These are phyloP conservation scores for Pseudopithomyces maydicus DNA, from an alignment of 2,329 filamentous ascomycete genomes.

Conservation along the genomic window DNA sequence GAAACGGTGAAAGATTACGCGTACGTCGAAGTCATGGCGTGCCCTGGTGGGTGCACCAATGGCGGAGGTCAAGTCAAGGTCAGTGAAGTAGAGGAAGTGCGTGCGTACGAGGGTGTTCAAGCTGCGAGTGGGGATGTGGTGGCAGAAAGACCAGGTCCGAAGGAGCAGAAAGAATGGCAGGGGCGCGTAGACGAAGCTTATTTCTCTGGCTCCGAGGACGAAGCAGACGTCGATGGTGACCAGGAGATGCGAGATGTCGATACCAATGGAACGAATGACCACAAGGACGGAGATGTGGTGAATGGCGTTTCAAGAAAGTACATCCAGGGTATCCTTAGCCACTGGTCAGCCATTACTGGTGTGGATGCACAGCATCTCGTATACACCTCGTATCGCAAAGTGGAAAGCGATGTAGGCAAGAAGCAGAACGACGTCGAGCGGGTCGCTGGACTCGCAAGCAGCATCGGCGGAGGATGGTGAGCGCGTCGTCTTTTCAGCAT, in stretches of 20 bases:
- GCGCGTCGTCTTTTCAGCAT: background rate
- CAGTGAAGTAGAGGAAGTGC: conserved; percentile 67
- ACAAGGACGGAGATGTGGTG: conserved; percentile 44
- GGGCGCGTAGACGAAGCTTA: conserved; percentile 70
- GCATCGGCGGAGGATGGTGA: conserved; percentile 92
- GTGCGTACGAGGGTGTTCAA: conserved; percentile 37
- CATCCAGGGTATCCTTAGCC: conserved; percentile 70
- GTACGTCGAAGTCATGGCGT: conserved; percentile 99
- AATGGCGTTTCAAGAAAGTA: conserved; percentile 69
- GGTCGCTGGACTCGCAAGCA: conserved; percentile 86
- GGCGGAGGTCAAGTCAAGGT: conserved; percentile 94
- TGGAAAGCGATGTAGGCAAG: conserved; percentile 89
- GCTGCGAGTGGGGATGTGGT: conserved; percentile 35
- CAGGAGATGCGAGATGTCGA: conserved; percentile 34
- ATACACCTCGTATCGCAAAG: conserved; percentile 87
- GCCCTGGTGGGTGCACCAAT: conserved; percentile 97
- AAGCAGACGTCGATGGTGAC: conserved; percentile 46
- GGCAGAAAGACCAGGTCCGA: conserved; percentile 65
- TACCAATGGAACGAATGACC: conserved; percentile 11
- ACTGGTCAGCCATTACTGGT: conserved; percentile 77
- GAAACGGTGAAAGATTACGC: conserved; percentile 73
- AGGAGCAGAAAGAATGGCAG: conserved; percentile 78
- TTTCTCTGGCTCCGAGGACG: conserved; percentile 69
- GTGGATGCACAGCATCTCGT: conserved; percentile 74
- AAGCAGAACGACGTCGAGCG: conserved; percentile 73